Base-by-base conservation (phyloP, 345 rosid species). In the Bruguiera parviflora region DNA sequence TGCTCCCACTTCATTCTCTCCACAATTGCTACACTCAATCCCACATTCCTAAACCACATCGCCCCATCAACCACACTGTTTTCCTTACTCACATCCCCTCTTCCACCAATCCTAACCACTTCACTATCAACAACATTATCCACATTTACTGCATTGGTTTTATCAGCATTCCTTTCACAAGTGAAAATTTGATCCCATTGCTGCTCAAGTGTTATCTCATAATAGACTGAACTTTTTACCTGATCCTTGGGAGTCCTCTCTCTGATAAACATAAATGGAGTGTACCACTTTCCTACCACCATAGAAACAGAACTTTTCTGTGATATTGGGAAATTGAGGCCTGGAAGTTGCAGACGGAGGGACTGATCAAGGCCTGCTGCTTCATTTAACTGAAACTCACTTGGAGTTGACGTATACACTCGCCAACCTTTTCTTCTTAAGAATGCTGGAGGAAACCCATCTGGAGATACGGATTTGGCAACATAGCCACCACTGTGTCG, bases 231-330 rank as follows among this genome's bases (percentile, higher is more conserved):
- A 11, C 28, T 32, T 2, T 49, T 69, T 59, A 74, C 5, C 35
- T 74, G 78, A 4, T 68, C 69, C 58, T 68, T 18, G 13, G 58
- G 19, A 0, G 21, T 20, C 37, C 58, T 55, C 15, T 74, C 78
- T 37, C 47, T 57, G 19, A 74, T 63, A 9, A 74, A 68, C 59
- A 68, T 74, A 65, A 68, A 74, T 27, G 78, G 78, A 39, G 29
- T 46, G 3, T 74, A 74, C 78, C 78, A 74, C 28, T 64, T 74
- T 47, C 78, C 78, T 52, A 46, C 78, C 52, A 25, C 49, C 22
- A 58, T 46, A 19, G 78, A 19, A 0, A 6, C 3, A 5, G 32
- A 63, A 46, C 33, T 49, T 2, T 4, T 46, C 25, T 67, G 25
- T 29, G 78, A 63, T 43, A 47, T 4, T 20, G 69, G 43, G 53